These are phyloP conservation scores for Leccinum imitatum DNA, from an alignment of 768 basidiomycete species.

Conservation along the genomic window DNA sequence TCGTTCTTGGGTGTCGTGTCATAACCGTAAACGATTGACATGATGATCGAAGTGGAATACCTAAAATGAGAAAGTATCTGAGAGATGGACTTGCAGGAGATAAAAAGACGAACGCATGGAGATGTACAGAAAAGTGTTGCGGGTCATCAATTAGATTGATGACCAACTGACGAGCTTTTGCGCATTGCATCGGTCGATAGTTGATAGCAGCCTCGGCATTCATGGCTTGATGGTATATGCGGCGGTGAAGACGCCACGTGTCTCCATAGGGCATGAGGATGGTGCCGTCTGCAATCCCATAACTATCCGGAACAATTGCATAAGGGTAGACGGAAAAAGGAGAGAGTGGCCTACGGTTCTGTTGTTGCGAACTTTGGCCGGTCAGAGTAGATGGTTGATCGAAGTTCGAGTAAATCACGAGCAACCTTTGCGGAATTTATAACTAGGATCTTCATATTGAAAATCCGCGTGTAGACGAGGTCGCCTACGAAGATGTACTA, in stretches of 20 bases:
- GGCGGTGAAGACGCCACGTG: slow-evolving; percentile 38
- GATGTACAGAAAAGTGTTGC: slow-evolving; percentile 24
- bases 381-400: slow-evolving; percentile 35
- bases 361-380: slow-evolving; percentile 28
- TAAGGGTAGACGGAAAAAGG: not conserved
- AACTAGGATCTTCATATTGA: slow-evolving; percentile 26
- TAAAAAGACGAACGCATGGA: slow-evolving; percentile 22
- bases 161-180: slow-evolving; percentile 34
- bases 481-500: slow-evolving; percentile 13
- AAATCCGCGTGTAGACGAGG: slow-evolving; percentile 21
- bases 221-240: slow-evolving; percentile 37
- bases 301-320: slow-evolving; percentile 7
- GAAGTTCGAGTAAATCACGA: slow-evolving; percentile 29
- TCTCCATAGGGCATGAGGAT: slow-evolving; percentile 38
- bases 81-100: not conserved
- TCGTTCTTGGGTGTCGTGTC: slow-evolving; percentile 20
- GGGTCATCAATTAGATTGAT: slow-evolving; percentile 32
- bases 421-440: slow-evolving; percentile 30
- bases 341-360: slow-evolving; percentile 17
- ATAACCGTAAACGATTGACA: slow-evolving; percentile 31
- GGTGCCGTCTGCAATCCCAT: slow-evolving; percentile 37
- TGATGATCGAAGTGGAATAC: slow-evolving; percentile 25
- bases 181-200: slow-evolving; percentile 35
- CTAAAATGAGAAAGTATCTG: slow-evolving; percentile 15
- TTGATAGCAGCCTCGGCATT: slow-evolving; percentile 23